phyloP scores from a whole-genome alignment of 2,329 filamentous ascomycete genomes.

The Neofusicoccum sp. region DNA sequence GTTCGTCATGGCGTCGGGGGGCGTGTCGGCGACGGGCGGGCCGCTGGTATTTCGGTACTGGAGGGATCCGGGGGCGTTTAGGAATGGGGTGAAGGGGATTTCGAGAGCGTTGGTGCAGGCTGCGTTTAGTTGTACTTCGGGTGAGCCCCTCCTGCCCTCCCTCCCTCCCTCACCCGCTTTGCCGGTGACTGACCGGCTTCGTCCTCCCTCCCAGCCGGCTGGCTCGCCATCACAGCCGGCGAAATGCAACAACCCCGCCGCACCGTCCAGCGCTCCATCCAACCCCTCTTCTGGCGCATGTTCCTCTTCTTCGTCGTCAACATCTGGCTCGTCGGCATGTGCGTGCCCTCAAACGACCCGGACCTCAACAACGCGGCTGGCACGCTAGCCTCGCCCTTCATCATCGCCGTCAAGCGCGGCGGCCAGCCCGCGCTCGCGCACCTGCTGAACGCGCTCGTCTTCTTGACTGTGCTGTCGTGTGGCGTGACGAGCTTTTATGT shows the following conservation, averaged over 20 bases:
- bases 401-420: constrained; percentile 71
- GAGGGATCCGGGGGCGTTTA: constrained; percentile 22
- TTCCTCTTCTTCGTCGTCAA: constrained; percentile 56
- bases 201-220: constrained; percentile 42
- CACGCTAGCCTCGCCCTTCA: constrained; percentile 39
- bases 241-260: constrained; percentile 40
- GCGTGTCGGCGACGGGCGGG: constrained; percentile 35
- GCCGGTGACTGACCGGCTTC: constrained; percentile 46
- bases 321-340: constrained; percentile 60
- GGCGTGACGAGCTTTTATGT: constrained; percentile 40
- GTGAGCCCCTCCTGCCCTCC: constrained; percentile 41
- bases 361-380: constrained; percentile 46
- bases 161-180: constrained; percentile 41
- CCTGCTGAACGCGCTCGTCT: constrained; percentile 74
- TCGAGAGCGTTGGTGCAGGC: constrained; percentile 39
- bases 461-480: constrained; percentile 39
- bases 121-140: constrained; percentile 41
- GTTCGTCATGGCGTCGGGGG: constrained; percentile 33
- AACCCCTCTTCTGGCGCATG: constrained; percentile 58
- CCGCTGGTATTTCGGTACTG: constrained; percentile 40
- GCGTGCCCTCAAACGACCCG: constrained; percentile 59
- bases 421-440: constrained; percentile 68
- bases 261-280: constrained; percentile 56
- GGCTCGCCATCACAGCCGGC: constrained; percentile 38
- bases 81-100: constrained; percentile 27